These are phyloP conservation scores for Coemansia sp. DNA, from an alignment of 192 early-diverging fungal species.

Conservation along the genomic window DNA sequence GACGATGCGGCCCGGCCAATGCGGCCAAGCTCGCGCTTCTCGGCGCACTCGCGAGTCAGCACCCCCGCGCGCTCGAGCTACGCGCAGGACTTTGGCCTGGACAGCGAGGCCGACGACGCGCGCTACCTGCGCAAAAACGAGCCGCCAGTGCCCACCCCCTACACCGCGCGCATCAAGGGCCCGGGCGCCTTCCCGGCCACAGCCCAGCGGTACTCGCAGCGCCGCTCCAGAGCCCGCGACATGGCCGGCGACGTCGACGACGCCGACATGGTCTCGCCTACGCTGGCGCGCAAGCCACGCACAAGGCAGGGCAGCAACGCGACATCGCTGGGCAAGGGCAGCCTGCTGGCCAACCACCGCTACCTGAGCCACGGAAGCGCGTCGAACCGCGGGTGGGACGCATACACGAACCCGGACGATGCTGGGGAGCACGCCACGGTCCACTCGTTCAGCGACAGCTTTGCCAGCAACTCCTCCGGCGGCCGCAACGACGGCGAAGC, in stretches of 20 bases:
- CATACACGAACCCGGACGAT: conserved; percentile 24
- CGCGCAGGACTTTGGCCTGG: conserved; percentile 29
- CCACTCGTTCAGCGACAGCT: conserved; percentile 49
- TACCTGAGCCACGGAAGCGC: conserved; percentile 33
- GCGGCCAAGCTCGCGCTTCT: conserved; percentile 29
- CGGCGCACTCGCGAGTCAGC: conserved; percentile 28
- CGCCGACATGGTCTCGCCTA: conserved; percentile 30
- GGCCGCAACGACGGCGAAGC: conserved; percentile 8
- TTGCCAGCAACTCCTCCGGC: conserved; percentile 50
- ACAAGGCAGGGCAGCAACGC: conserved; percentile 18
- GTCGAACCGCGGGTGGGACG: conserved; percentile 45
- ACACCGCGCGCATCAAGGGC: conserved; percentile 51
- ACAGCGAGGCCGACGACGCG: conserved; percentile 4
- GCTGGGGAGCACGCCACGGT: conserved; percentile 28
- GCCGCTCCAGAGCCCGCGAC: conserved; percentile 11
- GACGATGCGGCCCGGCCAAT: neutral
- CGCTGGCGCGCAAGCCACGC: conserved; percentile 12
- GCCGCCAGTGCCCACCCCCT: conserved; percentile 27
- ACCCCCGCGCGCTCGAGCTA: conserved; percentile 37
- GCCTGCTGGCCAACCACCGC: conserved; percentile 35
- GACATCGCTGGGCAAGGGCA: conserved; percentile 19
- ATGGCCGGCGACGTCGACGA: conserved; percentile 8
- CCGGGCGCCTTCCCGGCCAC: conserved; percentile 55
- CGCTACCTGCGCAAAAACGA: conserved; percentile 14
- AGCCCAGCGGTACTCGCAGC: conserved; percentile 52